Evolutionary conservation across 257 asterid genomes (phyloP).

Genomic region (Solanum etuberosum): DNA sequence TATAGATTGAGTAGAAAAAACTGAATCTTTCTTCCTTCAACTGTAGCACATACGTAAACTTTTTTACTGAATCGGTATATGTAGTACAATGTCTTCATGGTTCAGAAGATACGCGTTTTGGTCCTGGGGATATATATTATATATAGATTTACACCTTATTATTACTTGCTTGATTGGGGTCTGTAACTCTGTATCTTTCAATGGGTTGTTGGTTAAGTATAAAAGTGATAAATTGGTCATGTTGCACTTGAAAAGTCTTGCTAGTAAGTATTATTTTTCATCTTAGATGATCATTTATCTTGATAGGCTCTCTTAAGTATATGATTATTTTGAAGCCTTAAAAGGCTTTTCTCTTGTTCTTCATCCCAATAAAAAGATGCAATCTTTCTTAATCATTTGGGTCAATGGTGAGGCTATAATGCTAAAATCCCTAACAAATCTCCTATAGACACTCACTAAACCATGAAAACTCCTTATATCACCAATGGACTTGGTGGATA

Average conservation of each 20-base stretch:
- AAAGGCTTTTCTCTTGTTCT: background rate
- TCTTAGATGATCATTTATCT: background rate
- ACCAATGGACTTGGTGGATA: background rate
- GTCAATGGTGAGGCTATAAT: background rate
- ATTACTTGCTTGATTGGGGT: background rate
- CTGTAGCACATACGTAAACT: background rate
- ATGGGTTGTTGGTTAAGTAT: background rate
- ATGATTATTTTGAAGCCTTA: background rate
- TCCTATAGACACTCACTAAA: background rate
- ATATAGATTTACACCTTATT: background rate
- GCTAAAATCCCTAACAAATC: background rate
- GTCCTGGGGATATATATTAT: background rate
- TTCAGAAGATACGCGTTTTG: background rate
- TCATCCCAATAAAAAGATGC: background rate
- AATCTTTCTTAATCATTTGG: background rate
- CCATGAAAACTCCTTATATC: background rate
- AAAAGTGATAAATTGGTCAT: constrained; percentile 1
- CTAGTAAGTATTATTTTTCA: background rate
- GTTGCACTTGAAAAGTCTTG: background rate
- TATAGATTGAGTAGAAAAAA: background rate
- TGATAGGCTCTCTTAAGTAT: background rate
- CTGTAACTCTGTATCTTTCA: background rate
- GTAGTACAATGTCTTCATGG: background rate
- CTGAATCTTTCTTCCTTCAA: background rate
- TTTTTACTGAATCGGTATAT: background rate